A percentile compares a stretch with the other conserved stretches of the same genome.
Conservation (phyloP, 495 filamentous ascomycete genomes). For the Chlorociboria aeruginascens region DNA sequence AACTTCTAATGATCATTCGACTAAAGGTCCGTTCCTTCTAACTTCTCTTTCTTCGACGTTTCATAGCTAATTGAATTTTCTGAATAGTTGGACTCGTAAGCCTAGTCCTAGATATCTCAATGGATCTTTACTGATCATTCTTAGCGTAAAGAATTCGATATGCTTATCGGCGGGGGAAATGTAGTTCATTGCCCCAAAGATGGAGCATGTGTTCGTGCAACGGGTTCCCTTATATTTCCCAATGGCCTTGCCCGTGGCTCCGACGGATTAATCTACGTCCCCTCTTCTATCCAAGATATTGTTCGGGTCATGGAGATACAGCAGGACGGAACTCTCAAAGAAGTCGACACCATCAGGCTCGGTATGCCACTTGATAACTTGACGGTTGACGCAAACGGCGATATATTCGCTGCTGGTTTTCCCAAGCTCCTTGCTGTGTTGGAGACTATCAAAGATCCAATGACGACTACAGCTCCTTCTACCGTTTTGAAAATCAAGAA, state of each 20-base stretch:
- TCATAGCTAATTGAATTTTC: no score
- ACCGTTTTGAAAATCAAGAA: constrained; percentile 9
- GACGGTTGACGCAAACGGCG: constrained; percentile 25
- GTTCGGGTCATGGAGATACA: constrained; percentile 21
- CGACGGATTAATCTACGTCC: constrained; percentile 26
- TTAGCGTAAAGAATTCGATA: constrained; percentile 16
- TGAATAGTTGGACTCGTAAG: constrained; percentile 15
- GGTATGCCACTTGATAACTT: constrained; percentile 27
- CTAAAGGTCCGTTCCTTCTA: constrained; percentile 4
- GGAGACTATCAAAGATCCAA: constrained; percentile 1
- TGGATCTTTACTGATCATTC: neutral
- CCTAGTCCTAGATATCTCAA: neutral
- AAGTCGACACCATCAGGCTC: constrained; percentile 19
- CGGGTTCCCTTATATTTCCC: constrained; percentile 18
- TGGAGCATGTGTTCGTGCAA: neutral
- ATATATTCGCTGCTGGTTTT: constrained; percentile 24
- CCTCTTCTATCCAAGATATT: constrained; percentile 12
- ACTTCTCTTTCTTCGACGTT: no score
- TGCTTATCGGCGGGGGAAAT: constrained; percentile 17
- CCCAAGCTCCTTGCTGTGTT: constrained; percentile 12
- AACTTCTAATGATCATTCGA: constrained; percentile 27
- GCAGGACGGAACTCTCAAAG: constrained; percentile 9
- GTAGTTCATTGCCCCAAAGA: constrained; percentile 21
- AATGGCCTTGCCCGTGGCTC: constrained; percentile 25
- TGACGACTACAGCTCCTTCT: constrained; percentile 2